Conservation (phyloP, 768 basidiomycete genomes). For the Leccinum broughii region DNA sequence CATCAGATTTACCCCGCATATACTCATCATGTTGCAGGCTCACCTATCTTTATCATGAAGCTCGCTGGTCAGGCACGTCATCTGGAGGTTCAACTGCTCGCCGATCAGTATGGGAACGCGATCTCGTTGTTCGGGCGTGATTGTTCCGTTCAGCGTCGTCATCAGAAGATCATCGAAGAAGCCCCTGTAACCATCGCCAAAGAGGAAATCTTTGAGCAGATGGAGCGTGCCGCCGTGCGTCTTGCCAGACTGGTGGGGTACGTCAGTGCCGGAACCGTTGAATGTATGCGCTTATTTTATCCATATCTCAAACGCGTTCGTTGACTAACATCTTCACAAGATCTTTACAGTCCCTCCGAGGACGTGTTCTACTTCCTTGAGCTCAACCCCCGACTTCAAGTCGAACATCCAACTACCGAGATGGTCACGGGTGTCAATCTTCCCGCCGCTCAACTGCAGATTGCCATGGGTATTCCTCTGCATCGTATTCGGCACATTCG, state of each 20-base stretch:
- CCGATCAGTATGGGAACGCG: constrained; percentile 99
- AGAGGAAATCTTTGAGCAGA: constrained; percentile 88
- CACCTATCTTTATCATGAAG: constrained; percentile 99
- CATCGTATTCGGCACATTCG: constrained; percentile 96
- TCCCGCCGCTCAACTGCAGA: constrained; percentile 93
- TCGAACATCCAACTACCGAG: constrained; percentile 99
- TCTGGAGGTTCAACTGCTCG: constrained; percentile 95
- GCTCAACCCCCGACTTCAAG: constrained; percentile 98
- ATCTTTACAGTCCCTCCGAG: constrained; percentile 92
- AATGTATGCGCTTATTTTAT: constrained; percentile 55
- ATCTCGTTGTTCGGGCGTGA: constrained; percentile 99
- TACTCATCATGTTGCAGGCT: constrained; percentile 54
- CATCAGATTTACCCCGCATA: background rate
- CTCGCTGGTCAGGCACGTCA: constrained; percentile 97
- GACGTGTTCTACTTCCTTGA: constrained; percentile 98
- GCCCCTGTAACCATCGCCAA: constrained; percentile 98
- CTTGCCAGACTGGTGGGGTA: constrained; percentile 99
- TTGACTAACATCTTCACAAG: constrained; percentile 39
- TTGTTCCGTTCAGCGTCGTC: constrained; percentile 98
- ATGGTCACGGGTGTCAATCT: constrained; percentile 99
- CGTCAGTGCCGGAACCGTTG: constrained; percentile 97
- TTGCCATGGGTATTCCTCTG: constrained; percentile 97
- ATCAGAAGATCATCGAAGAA: constrained; percentile 99
- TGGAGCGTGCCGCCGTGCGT: constrained; percentile 99
- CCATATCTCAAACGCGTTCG: background rate